phyloP scores from a whole-genome alignment of 768 basidiomycete genomes.

The Mycena venus region DNA sequence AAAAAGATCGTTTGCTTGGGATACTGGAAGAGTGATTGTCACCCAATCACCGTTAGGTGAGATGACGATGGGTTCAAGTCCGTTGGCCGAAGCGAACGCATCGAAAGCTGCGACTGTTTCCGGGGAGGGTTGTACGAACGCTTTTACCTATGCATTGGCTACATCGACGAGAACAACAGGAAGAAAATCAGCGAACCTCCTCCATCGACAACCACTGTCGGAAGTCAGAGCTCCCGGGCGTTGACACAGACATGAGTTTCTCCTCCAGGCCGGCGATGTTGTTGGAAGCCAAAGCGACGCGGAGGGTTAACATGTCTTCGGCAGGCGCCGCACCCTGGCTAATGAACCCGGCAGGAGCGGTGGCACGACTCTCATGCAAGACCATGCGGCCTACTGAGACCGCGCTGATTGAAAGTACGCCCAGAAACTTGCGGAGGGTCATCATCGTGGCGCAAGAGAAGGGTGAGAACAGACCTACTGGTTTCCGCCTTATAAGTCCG shows the following conservation, averaged over 20 bases:
- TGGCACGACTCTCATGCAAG: background rate
- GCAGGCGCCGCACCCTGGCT: background rate
- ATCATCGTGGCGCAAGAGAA: background rate
- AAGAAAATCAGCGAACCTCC: background rate
- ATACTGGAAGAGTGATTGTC: background rate
- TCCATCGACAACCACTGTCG: slow-evolving; percentile 1
- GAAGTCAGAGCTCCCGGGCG: background rate
- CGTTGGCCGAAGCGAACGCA: background rate
- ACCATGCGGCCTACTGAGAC: background rate
- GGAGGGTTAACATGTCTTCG: background rate
- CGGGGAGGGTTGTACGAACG: background rate
- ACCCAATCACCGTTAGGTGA: background rate
- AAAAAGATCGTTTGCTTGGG: background rate
- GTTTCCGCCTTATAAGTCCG: background rate
- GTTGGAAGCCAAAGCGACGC: background rate
- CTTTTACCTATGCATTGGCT: background rate
- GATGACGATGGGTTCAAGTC: background rate
- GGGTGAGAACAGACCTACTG: background rate
- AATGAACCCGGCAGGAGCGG: background rate
- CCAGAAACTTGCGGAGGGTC: background rate
- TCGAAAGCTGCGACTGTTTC: background rate
- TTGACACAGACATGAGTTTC: background rate
- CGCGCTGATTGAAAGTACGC: background rate
- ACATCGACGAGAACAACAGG: background rate
- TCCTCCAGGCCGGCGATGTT: background rate